Conservation (phyloP, 768 basidiomycete genomes). For the Suillus americanus region DNA sequence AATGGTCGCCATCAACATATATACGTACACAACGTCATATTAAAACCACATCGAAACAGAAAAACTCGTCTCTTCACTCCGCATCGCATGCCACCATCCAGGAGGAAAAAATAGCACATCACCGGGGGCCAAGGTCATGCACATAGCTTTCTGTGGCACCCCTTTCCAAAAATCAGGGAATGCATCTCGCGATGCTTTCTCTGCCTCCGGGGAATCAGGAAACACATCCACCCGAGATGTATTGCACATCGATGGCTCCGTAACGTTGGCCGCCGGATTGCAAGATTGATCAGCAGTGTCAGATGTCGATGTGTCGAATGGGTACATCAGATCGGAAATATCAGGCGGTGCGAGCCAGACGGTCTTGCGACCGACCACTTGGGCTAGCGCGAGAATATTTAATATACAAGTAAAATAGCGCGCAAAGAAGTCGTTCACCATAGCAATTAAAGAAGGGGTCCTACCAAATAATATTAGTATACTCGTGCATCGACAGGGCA, state of each 20-base stretch:
- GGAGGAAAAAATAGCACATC: slow-evolving; percentile 90
- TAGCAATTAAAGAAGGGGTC: slow-evolving; percentile 95
- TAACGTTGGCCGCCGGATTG: slow-evolving; percentile 39
- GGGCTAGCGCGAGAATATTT: slow-evolving; percentile 48
- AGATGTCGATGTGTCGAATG: slow-evolving; percentile 34
- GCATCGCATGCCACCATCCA: slow-evolving; percentile 95
- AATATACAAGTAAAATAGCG: slow-evolving; percentile 5
- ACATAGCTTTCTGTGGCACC: slow-evolving; percentile 60
- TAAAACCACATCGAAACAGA: slow-evolving; percentile 82
- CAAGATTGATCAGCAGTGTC: slow-evolving; percentile 19
- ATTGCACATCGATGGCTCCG: slow-evolving; percentile 62
- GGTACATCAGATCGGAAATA: slow-evolving; percentile 57
- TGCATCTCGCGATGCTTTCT: slow-evolving; percentile 19
- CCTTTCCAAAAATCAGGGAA: slow-evolving; percentile 55
- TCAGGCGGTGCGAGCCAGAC: slow-evolving; percentile 88
- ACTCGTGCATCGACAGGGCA: slow-evolving; percentile 9
- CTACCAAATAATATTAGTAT: slow-evolving; percentile 37
- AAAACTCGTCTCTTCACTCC: slow-evolving; percentile 77
- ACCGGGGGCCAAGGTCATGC: slow-evolving; percentile 70
- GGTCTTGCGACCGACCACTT: slow-evolving; percentile 86
- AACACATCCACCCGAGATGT: slow-evolving; percentile 87
- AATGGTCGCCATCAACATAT: not conserved
- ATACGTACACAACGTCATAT: not conserved
- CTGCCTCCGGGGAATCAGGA: slow-evolving; percentile 19
- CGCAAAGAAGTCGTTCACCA: slow-evolving; percentile 44